Percentiles rank a stretch among this genome's conserved stretches.
Evolutionary conservation across 441 rosid genomes (phyloP).

Genomic region (Adansonia madagascariensis): DNA sequence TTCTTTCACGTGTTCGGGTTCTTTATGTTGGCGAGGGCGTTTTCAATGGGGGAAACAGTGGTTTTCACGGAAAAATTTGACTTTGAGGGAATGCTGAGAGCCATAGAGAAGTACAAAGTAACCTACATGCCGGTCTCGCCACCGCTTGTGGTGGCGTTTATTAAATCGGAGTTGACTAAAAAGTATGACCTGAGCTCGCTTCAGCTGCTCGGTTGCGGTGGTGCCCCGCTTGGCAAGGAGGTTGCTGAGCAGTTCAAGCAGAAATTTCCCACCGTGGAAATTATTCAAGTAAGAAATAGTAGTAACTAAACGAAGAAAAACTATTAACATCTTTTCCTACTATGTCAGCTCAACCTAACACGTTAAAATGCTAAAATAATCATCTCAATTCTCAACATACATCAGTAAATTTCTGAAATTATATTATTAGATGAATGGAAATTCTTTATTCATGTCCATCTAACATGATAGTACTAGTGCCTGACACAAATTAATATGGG

Average conservation of each 20-base stretch:
- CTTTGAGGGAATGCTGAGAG: slow-evolving; percentile 60
- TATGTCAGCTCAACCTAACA: no score
- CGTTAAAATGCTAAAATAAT: no score
- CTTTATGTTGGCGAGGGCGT: slow-evolving; percentile 51
- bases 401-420: no score
- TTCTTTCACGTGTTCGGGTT: slow-evolving; percentile 84
- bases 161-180: slow-evolving; percentile 60
- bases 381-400: no score
- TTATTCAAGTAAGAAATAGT: slow-evolving; percentile 1
- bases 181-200: slow-evolving; percentile 76
- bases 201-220: slow-evolving; percentile 62
- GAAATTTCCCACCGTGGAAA: slow-evolving; percentile 55
- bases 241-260: slow-evolving; percentile 58
- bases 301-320: neutral
- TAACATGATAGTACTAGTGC: no score
- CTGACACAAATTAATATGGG: no score
- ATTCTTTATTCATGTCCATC: no score
- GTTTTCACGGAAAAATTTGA: slow-evolving; percentile 74
- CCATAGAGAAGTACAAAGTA: slow-evolving; percentile 63
- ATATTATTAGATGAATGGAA: no score
- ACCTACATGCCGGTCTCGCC: slow-evolving; percentile 79
- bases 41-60: slow-evolving; percentile 56
- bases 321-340: no score
- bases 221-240: slow-evolving; percentile 82
- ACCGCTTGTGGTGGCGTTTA: slow-evolving; percentile 68